Percentiles rank a stretch among this genome's conserved stretches.
Evolutionary conservation across 179 eudicot species (phyloP).

Genomic region (Pouteria campechiana): DNA sequence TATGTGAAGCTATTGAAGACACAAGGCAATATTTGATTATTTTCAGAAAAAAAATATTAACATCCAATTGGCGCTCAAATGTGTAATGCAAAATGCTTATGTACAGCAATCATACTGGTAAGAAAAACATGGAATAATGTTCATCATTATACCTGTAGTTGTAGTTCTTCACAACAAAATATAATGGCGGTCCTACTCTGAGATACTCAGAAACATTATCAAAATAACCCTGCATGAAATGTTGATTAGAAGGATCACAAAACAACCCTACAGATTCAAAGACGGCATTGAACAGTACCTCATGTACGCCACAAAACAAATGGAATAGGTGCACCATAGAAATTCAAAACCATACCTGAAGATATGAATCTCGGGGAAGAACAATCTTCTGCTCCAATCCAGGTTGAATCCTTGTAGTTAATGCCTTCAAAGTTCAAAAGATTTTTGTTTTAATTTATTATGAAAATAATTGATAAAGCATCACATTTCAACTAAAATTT

Average conservation of each 20-base stretch:
- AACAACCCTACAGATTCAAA: no score
- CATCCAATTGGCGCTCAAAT: no score
- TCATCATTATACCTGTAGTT: constrained; percentile 60
- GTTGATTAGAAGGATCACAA: no score
- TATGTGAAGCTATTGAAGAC: background rate
- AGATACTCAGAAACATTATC: constrained; percentile 68
- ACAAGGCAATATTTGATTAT: background rate
- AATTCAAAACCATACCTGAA: constrained; percentile 65
- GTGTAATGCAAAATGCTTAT: no score
- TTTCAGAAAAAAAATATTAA: background rate
- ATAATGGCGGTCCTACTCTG: constrained; percentile 91
- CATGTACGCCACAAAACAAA: no score
- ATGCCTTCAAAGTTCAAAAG: constrained; percentile 46
- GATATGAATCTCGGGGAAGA: constrained; percentile 95
- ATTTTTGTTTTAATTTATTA: no score
- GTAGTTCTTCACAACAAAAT: constrained; percentile 82
- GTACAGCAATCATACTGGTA: background rate
- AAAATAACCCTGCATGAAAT: constrained; percentile 69
- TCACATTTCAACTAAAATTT: no score
- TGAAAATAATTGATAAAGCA: no score
- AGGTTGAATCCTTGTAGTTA: constrained; percentile 91
- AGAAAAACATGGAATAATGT: background rate
- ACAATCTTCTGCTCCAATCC: constrained; percentile 96
- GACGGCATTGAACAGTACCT: no score
- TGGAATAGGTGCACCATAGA: no score